Conservation (phyloP, 2,329 filamentous ascomycete species). For the Dothideomycetidae sp. region DNA sequence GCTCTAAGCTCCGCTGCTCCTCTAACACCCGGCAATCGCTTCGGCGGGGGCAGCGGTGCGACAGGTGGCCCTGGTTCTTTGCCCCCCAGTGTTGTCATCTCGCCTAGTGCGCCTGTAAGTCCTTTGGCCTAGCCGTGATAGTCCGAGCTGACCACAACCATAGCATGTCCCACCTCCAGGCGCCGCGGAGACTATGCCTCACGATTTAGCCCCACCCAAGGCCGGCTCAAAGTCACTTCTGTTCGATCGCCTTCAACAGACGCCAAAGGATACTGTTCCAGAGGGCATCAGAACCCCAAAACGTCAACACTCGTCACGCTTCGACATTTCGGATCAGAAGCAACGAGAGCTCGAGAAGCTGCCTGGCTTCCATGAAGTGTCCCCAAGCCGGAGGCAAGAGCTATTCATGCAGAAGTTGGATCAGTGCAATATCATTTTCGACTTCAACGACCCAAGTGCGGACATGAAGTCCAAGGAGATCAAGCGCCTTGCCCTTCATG, state of each 20-base stretch:
- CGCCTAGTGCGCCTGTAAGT: constrained; percentile 80
- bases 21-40: constrained; percentile 15
- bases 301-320: constrained; percentile 91
- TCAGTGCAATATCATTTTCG: constrained; percentile 99
- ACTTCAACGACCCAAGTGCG: constrained; percentile 94
- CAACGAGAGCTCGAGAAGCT: constrained; percentile 89
- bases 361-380: constrained; percentile 93
- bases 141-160: constrained; percentile 13
- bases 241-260: constrained; percentile 79
- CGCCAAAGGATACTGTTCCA: constrained; percentile 78
- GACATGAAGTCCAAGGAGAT: constrained; percentile 99
- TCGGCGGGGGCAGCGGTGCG: constrained; percentile 10
- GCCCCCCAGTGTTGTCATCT: constrained; percentile 76
- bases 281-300: constrained; percentile 92
- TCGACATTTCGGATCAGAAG: constrained; percentile 87
- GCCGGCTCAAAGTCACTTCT: constrained; percentile 77
- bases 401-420: constrained; percentile 99
- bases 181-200: constrained; percentile 92
- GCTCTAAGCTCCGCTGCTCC: not conserved
- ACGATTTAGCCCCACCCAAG: constrained; percentile 88
- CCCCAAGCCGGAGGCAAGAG: constrained; percentile 85
- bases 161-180: constrained; percentile 88
- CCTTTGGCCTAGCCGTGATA: constrained; percentile 11
- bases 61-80: constrained; percentile 12
- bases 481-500: constrained; percentile 88